Evolutionary conservation across 306 rosid species (phyloP).

Genomic region (Calophaca sinica): DNA sequence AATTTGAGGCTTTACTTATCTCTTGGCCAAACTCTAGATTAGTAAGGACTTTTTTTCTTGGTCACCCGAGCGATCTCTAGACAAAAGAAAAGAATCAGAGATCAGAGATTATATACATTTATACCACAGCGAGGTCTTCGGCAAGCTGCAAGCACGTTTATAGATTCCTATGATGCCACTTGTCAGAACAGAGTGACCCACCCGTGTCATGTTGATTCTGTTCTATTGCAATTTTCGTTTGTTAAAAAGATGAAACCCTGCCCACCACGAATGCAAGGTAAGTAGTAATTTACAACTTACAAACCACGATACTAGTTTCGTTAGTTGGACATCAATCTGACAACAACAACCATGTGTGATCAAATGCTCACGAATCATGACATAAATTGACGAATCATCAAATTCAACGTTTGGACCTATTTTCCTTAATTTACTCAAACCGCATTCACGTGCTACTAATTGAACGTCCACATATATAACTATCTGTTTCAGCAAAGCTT

Average conservation of each 20-base stretch:
- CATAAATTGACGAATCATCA: not conserved
- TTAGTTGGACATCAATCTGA: too few relatives aligned
- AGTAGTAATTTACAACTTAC: not conserved
- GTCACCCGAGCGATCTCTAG: too few relatives aligned
- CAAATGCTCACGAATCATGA: not conserved
- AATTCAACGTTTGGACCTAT: not conserved
- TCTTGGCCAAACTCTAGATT: too few relatives aligned
- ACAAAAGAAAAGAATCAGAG: too few relatives aligned
- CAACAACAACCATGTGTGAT: slow-evolving; percentile 15
- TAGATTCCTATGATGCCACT: slow-evolving; percentile 28
- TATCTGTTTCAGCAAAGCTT: too few relatives aligned
- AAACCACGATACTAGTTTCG: not conserved
- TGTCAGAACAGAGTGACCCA: not conserved
- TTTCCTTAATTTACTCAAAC: slow-evolving; percentile 11
- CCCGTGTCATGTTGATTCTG: not conserved
- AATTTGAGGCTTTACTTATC: too few relatives aligned
- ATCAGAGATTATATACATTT: too few relatives aligned
- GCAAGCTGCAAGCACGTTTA: slow-evolving; percentile 7
- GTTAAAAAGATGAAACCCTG: not conserved
- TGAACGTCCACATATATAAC: not conserved
- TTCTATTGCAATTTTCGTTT: not conserved
- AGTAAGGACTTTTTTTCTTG: too few relatives aligned
- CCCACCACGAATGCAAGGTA: too few relatives aligned
- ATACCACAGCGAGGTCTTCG: too few relatives aligned
- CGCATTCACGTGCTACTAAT: not conserved